phyloP scores from a whole-genome alignment of 345 rosid species.

The Citrus australasica region DNA sequence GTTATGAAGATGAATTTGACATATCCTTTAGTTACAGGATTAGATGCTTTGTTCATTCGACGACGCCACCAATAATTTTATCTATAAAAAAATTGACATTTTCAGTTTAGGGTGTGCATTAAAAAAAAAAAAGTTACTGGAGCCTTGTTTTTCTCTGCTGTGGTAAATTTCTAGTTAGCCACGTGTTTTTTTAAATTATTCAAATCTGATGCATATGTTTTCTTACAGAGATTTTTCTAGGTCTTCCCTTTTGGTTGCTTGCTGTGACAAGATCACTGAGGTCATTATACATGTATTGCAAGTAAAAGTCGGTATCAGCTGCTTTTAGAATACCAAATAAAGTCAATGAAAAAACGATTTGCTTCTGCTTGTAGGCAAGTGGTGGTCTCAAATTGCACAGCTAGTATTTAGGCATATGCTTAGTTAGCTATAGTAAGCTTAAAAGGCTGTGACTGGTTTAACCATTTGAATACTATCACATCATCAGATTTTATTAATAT shows the following conservation, averaged over 20 bases:
- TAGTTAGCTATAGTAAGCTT: too few species aligned
- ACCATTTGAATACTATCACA: too few species aligned
- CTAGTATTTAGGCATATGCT: slow-evolving; percentile 4
- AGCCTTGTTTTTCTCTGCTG: not conserved
- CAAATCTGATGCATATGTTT: not conserved
- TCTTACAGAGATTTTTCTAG: not conserved
- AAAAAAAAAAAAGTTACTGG: not conserved
- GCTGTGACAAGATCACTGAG: not conserved
- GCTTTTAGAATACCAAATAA: not conserved
- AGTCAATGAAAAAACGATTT: slow-evolving; percentile 6
- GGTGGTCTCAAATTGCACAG: slow-evolving; percentile 26
- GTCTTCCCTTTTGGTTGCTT: too few species aligned
- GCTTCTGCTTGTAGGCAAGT: not conserved
- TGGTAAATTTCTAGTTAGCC: not conserved
- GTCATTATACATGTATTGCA: not conserved
- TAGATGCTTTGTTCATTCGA: not conserved
- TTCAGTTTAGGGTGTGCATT: not conserved
- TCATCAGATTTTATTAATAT: too few species aligned
- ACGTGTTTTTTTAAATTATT: not conserved
- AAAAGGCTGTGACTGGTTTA: too few species aligned
- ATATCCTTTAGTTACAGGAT: not conserved
- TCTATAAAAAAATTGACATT: not conserved
- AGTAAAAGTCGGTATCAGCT: not conserved
- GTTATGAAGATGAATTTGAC: slow-evolving; percentile 6
- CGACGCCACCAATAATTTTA: slow-evolving; percentile 4